A percentile compares a stretch with the other conserved stretches of the same genome.
These are phyloP conservation scores for Onygenales sp. DNA, from an alignment of 2,329 filamentous ascomycete species.

Conservation along the genomic window DNA sequence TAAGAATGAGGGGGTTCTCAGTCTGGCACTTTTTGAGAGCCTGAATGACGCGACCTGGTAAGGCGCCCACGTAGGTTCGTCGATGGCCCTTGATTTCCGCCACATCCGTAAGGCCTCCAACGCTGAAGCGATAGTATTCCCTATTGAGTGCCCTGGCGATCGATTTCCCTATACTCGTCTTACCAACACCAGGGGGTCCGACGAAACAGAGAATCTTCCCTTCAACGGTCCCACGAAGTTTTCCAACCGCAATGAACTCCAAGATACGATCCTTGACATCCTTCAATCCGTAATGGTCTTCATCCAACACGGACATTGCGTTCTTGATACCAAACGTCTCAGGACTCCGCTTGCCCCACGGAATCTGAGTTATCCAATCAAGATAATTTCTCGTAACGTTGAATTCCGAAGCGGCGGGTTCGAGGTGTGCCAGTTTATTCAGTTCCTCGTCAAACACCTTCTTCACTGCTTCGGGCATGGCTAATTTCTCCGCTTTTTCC, in stretches of 20 bases:
- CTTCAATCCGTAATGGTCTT: constrained; percentile 93
- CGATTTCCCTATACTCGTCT: constrained; percentile 97
- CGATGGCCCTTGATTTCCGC: constrained; percentile 98
- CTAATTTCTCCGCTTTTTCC: constrained; percentile 84
- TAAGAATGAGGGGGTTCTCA: constrained; percentile 91
- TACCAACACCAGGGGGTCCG: constrained; percentile 91
- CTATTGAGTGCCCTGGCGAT: constrained; percentile 90
- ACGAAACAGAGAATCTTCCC: constrained; percentile 98
- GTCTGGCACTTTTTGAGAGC: constrained; percentile 98
- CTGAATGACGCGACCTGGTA: constrained; percentile 95
- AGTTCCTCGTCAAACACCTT: constrained; percentile 98
- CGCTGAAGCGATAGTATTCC: constrained; percentile 97
- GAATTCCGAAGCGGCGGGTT: constrained; percentile 93
- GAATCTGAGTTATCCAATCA: constrained; percentile 97
- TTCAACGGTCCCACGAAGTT: constrained; percentile 91
- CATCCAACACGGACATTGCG: constrained; percentile 80
- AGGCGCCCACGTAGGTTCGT: constrained; percentile 88
- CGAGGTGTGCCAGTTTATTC: constrained; percentile 90
- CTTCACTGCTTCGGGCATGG: constrained; percentile 92
- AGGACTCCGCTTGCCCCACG: constrained; percentile 88
- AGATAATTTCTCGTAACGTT: constrained; percentile 98
- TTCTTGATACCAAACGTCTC: constrained; percentile 96
- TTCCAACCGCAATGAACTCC: constrained; percentile 96
- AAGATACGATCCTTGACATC: constrained; percentile 98
- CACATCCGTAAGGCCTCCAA: constrained; percentile 92